Conservation (phyloP, 257 asterid genomes). For the Petunia secreta region DNA sequence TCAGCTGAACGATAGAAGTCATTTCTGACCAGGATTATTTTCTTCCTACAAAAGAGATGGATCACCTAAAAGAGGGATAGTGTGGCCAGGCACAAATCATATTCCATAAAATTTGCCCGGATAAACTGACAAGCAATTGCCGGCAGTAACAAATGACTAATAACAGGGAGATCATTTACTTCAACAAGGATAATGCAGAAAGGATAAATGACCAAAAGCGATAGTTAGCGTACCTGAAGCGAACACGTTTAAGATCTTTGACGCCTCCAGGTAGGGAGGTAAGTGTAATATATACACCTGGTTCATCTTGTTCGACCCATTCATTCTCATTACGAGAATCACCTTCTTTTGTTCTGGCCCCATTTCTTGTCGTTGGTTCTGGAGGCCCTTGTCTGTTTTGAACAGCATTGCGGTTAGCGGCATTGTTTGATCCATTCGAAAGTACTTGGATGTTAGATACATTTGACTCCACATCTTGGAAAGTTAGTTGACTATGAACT, state of each 20-base stretch:
- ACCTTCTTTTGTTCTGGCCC: slow-evolving; percentile 67
- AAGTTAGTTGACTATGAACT: slow-evolving; percentile 54
- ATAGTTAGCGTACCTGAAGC: slow-evolving; percentile 79
- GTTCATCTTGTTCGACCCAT: slow-evolving; percentile 99
- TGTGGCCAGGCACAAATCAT: not conserved
- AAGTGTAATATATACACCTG: slow-evolving; percentile 95
- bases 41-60: slow-evolving; percentile 5
- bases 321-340: slow-evolving; percentile 77
- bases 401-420: slow-evolving; percentile 55
- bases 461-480: slow-evolving; percentile 63
- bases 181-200: slow-evolving; percentile 19
- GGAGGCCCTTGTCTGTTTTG: slow-evolving; percentile 52
- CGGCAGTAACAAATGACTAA: not conserved
- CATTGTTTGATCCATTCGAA: slow-evolving; percentile 61
- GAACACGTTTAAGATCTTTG: slow-evolving; percentile 93
- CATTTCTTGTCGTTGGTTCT: slow-evolving; percentile 63
- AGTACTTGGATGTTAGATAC: slow-evolving; percentile 53
- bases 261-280: slow-evolving; percentile 90
- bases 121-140: not conserved
- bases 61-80: slow-evolving; percentile 12
- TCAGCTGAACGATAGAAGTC: slow-evolving; percentile 20
- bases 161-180: not conserved
- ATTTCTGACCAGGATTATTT: not conserved
- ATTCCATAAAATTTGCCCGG: slow-evolving; percentile 12
- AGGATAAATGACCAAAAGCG: not conserved